Evolutionary conservation across 1,284 basidiomycete species (phyloP), one percentile per base, ranked within the genome.

Genomic region (Irpex sp.): DNA sequence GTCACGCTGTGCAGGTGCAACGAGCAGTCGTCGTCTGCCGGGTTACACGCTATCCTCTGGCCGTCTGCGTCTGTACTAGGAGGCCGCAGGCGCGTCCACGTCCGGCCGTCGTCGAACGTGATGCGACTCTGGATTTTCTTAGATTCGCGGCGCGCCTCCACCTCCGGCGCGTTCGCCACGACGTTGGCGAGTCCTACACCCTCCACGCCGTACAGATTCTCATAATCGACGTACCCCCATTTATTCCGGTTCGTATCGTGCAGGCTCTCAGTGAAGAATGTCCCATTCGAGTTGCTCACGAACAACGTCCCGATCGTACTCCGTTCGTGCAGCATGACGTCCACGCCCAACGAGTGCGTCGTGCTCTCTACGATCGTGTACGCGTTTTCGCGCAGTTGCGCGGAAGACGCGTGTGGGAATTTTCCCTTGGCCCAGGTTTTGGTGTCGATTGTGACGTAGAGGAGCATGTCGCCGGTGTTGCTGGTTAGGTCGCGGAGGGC

Each of bases 291-390:
- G 76, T 98, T 97, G 75, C 91, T 94, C 57, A 97, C 91, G 78
- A 98, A 99, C 4, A 99, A 80, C 2, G 95, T 97, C 1, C 97
- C 97, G 19, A 96, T 87, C 7, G 85, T 81, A 64, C 84, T 83
- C 51, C 81, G 79, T 59, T 93, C 88, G 61, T 92, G 87, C 3
- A 93, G 81, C 61, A 96, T 84, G 58, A 98, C 96, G 71, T 99
- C 97, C 49, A 99, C 93, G 13, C 92, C 93, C 48, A 99, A 85
- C 8, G 94, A 97, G 73, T 98, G 93, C 0, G 89, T 88, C 2
- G 95, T 97, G 13, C 89, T 91, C 75, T 98, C 96, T 63, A 99
- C 92, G 67, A 99, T 89, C 0, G 97, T 99, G 75, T 99, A 98
- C 7, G 93, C 94, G 72, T 95, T 96, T 76, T 96, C 94, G 5